Base-by-base conservation (phyloP, 2,329 filamentous ascomycete species). In the Magnaporthales sp. region DNA sequence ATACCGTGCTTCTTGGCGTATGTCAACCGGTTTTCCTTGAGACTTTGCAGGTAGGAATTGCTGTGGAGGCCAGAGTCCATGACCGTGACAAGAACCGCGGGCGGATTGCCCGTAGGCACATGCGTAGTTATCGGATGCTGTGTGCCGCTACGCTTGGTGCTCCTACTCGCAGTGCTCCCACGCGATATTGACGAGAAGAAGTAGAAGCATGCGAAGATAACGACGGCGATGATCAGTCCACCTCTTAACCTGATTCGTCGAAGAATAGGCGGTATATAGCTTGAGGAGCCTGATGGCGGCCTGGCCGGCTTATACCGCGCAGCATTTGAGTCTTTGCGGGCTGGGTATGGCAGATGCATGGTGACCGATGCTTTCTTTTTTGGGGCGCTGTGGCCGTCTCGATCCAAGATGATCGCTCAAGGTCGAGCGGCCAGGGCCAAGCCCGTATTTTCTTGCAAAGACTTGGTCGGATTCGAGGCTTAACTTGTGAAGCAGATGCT, bases 331-430 rank as follows among this genome's bases (percentile, higher is more conserved):
- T 86, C 88, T 80, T 94, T 96, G 77, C 93, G 90, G 73, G 92
- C 87, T 66, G 93, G 93, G 73, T 96, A 89, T 70, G 93, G 92
- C 83, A 94, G 93, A 77, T 97, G 93, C 92, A 97, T 95, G 72
- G 65, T 68, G 73, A 81, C 73, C 9, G n/a, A 22, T 32, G 61
- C 27, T 38, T 60, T 26, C 22, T 38, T 29, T 54, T 64, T 22
- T 26, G 56, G 56, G 56, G 56, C 56, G 56, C 56, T 60, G 56
- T 24, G 56, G 56, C 56, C 56, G 56, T 60, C 24, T 27, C 56
- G 24, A 60, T 60, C 56, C 56, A 60, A 27, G 27, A 27, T 60
- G 56, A 60, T 60, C 24, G 56, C 56, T 26, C 56, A 27, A 29
- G 24, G 24, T 26, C 56, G 56, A 19, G 56, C 27, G 56, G 56